Evolutionary conservation across 2,329 filamentous ascomycete genomes (phyloP), one percentile per base, ranked within the genome.

Genomic region (Pyrenochaeta sp.): DNA sequence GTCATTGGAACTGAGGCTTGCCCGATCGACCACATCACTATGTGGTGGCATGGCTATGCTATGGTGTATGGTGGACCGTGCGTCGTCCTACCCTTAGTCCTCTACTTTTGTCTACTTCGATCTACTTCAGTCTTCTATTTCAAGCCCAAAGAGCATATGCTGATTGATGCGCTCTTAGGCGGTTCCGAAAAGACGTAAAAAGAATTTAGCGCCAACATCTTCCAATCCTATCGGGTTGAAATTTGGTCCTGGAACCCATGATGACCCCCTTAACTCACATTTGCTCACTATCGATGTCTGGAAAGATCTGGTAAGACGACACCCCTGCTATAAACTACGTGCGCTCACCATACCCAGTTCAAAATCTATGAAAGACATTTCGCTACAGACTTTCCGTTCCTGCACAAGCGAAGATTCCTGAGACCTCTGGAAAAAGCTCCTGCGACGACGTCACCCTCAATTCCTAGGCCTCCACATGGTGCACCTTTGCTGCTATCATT

Each of bases 311-410:
- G 74, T 76, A 59, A 55, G 64, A 32, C 8, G 31, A 6, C 17
- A 19, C n/a, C 30, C 49, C 19, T 14, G 4, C 9, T 17, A 7
- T 36, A 17, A n/a, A 3, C 3, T 15, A 11, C n/a, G 11, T 27
- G 20, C 23, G 30, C 46, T 58, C 24, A 55, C 29, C 13, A 55
- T 27, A 27, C 32, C 6, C 36, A 76, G 65, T 86, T 88, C 56
- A 82, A 83, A 55, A 82, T 89, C 19, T 90, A 86, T 67, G 83
- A 86, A 57, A 75, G 85, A 28, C 86, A 90, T 62, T 90, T 86
- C 63, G 84, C 84, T 0, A 84, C 86, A 1, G 87, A 90, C 61
- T 77, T 90, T 26, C 83, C 87, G 0, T 90, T 90, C 59, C 67
- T 90, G 6, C 87, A 90, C 61, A 74, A 85, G 4, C 80, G 83